Conservation (phyloP, 2,329 filamentous ascomycete species). For the Clonostachys solani region DNA sequence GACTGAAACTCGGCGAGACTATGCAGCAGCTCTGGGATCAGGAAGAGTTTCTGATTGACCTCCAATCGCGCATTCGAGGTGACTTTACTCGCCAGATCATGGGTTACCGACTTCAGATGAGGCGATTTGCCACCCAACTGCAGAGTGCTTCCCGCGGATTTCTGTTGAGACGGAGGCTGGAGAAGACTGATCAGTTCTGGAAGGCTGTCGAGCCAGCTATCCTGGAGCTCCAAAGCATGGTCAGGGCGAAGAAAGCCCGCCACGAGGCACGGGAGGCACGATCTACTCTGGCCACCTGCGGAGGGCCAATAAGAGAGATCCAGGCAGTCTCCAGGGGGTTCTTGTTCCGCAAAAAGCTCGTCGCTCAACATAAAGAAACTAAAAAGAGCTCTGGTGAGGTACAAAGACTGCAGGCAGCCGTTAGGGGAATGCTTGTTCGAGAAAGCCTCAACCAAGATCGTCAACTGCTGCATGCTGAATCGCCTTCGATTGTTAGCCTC, state of each 20-base stretch:
- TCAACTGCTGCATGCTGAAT: constrained; percentile 44
- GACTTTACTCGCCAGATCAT: constrained; percentile 83
- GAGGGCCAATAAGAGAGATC: constrained; percentile 60
- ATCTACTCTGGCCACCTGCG: constrained; percentile 57
- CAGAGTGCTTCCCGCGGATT: constrained; percentile 78
- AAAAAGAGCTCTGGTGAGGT: constrained; percentile 46
- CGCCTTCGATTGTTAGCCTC: constrained; percentile 46
- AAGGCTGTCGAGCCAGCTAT: constrained; percentile 68
- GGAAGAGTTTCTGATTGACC: constrained; percentile 71
- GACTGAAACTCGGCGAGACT: constrained; percentile 70
- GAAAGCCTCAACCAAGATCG: constrained; percentile 49
- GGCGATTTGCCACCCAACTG: constrained; percentile 70
- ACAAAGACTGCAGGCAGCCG: constrained; percentile 58
- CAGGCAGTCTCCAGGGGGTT: constrained; percentile 65
- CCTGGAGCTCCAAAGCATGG: constrained; percentile 75
- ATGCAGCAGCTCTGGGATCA: constrained; percentile 91
- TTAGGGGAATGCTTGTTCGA: constrained; percentile 63
- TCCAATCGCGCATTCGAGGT: constrained; percentile 84
- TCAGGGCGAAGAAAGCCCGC: constrained; percentile 64
- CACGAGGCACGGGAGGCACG: constrained; percentile 50
- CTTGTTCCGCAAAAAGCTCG: constrained; percentile 54
- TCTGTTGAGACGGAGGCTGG: constrained; percentile 61
- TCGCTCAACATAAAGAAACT: constrained; percentile 52
- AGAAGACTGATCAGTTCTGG: constrained; percentile 62
- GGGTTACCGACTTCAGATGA: constrained; percentile 79